Base-by-base conservation (phyloP, 352 stramenopile species). In the Elongisporangium prolatum region DNA sequence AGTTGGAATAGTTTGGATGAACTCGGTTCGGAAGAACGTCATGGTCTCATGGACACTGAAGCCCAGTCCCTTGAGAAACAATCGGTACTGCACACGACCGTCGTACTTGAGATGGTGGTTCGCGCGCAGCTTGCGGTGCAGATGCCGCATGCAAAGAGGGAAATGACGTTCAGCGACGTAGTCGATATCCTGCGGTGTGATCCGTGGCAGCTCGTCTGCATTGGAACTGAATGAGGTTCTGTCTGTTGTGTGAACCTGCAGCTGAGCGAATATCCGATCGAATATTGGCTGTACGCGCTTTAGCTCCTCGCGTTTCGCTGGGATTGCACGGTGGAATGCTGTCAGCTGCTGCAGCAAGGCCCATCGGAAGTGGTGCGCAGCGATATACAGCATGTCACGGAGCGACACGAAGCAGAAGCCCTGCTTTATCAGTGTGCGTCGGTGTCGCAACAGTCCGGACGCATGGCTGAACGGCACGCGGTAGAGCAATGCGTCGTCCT, bases 81-180 rank as follows among this genome's bases (percentile, higher is more conserved):
- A 65, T 20, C 81, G 73, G 49, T 91, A 91, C 64, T 96, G 88
- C 49, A 93, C 67, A 2, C 88, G 82, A 2, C 85, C 88, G 53
- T 93, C 82, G 54, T 91, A 95, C 59, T 94, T 95, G 47, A 96
- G 74, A 63, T 96, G 86, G 58, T 93, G 78, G 48, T 88, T 77
- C 57, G 80, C 64, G 17, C 80, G 75, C 9, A 96, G 50, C 48
- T 90, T 90, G 51, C 68, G 67, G 59, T 93, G 83, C 25, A 95
- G 51, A 7, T 84, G 67, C 51, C 73, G 69, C 88, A 95, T 95
- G 53, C 88, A 95, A 21, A 93, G 71, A 21, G 88, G 88, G 56
- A 95, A 89, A 44, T 87, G 75, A 20, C 65, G 72, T 8, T 73
- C 65, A 4, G 73, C 75, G 14, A 81, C 50, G 3, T 48, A 37